A percentile compares a stretch with the other conserved stretches of the same genome.
Evolutionary conservation across 2,329 filamentous ascomycete species (phyloP).

Genomic region (Alternaria triticimaculans): DNA sequence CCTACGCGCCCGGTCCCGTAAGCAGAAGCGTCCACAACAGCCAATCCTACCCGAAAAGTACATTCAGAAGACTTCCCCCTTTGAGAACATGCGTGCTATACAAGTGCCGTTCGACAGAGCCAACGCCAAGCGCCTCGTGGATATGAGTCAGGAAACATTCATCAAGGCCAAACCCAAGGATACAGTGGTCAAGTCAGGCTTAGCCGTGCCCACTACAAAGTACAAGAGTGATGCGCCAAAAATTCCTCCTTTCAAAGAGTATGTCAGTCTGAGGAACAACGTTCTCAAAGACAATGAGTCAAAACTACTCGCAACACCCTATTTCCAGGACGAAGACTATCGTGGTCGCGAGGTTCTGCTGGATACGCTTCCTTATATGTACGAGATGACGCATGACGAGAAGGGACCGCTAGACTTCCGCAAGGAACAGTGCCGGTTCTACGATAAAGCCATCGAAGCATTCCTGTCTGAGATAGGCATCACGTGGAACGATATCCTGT

Average conservation of each 20-base stretch:
- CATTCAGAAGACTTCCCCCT: conserved; percentile 31
- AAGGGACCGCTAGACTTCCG: conserved; percentile 39
- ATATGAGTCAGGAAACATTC: conserved; percentile 27
- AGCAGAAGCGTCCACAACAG: background rate
- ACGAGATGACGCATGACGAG: conserved; percentile 31
- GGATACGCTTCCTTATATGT: conserved; percentile 37
- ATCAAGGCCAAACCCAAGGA: conserved; percentile 17
- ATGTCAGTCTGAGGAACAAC: conserved; percentile 51
- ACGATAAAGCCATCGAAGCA: conserved; percentile 42
- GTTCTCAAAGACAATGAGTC: conserved; percentile 51
- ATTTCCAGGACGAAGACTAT: conserved; percentile 36
- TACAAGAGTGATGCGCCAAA: conserved; percentile 23
- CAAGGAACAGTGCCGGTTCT: conserved; percentile 46
- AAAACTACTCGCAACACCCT: conserved; percentile 49
- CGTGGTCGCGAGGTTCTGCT: conserved; percentile 24
- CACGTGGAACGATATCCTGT: conserved; percentile 47
- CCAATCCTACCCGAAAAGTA: conserved; percentile 12
- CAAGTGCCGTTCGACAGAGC: conserved; percentile 15
- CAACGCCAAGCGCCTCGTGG: background rate
- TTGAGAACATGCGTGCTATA: conserved; percentile 25
- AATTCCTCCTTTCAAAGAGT: conserved; percentile 51
- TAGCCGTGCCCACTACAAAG: conserved; percentile 18
- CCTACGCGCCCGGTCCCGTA: conserved; percentile 10
- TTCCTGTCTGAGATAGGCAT: conserved; percentile 47
- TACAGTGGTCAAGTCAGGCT: conserved; percentile 6